Conservation (phyloP, 2,329 filamentous ascomycete species). For the Fusarium incarnatum region DNA sequence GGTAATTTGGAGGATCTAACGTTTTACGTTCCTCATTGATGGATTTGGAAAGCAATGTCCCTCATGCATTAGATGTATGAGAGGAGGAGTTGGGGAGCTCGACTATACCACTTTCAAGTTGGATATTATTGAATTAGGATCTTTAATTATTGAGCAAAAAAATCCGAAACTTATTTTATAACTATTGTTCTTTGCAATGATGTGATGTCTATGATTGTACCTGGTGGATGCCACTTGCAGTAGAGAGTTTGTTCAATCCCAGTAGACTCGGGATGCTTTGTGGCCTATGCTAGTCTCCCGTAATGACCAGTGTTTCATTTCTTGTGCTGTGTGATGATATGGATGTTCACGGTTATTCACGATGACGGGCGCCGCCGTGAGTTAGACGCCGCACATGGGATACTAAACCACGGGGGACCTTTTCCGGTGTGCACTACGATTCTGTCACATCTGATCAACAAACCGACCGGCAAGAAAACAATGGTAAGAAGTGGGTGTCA, state of each 20-base stretch:
- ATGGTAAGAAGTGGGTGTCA: conserved; percentile 2
- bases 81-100: conserved; percentile 37
- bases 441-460: conserved; percentile 11
- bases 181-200: background rate
- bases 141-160: conserved; percentile 40
- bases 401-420: background rate
- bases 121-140: conserved; percentile 29
- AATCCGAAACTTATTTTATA: conserved; percentile 38
- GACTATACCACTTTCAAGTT: conserved; percentile 31
- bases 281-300: background rate
- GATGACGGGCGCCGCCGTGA: conserved; percentile 24
- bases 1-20: conserved; percentile 45
- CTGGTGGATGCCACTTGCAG: background rate
- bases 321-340: background rate
- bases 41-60: conserved; percentile 26
- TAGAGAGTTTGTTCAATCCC: no score
- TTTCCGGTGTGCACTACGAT: conserved; percentile 6
- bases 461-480: background rate
- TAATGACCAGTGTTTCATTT: background rate
- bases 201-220: conserved; percentile 1
- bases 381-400: conserved; percentile 20
- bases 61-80: conserved; percentile 33
- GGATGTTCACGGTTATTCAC: background rate
- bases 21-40: conserved; percentile 38
- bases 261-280: no score